Conservation (phyloP, 2,329 filamentous ascomycete genomes). For the Cladosporium sp. region DNA sequence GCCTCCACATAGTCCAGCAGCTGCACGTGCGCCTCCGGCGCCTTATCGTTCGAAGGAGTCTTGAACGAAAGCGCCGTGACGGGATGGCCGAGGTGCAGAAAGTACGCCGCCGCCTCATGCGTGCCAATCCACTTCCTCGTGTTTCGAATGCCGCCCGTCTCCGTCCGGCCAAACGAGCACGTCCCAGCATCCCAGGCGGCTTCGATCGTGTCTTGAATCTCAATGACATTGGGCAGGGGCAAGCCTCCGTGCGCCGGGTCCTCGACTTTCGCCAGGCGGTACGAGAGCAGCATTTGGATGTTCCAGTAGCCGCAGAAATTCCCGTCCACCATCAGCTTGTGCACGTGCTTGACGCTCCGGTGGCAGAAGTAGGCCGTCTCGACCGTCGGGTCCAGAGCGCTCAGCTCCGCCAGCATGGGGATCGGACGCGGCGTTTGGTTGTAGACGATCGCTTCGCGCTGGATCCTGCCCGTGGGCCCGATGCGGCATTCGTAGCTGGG, state of each 20-base stretch:
- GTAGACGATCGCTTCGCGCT: slow-evolving; percentile 38
- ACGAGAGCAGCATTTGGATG: slow-evolving; percentile 81
- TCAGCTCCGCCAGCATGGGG: slow-evolving; percentile 44
- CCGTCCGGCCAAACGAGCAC: slow-evolving; percentile 66
- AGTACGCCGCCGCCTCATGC: slow-evolving; percentile 79
- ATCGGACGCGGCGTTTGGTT: slow-evolving; percentile 44
- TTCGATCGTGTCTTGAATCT: slow-evolving; percentile 84
- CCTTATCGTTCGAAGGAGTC: slow-evolving; percentile 36
- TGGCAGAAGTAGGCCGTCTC: slow-evolving; percentile 76
- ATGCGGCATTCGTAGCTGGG: slow-evolving; percentile 38
- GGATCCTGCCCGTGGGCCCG: slow-evolving; percentile 38
- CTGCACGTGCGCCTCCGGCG: slow-evolving; percentile 47
- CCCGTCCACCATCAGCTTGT: slow-evolving; percentile 76
- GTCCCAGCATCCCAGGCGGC: slow-evolving; percentile 82
- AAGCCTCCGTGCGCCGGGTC: slow-evolving; percentile 20
- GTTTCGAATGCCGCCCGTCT: slow-evolving; percentile 83
- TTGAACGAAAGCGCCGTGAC: slow-evolving; percentile 49
- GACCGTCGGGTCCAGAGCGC: slow-evolving; percentile 59
- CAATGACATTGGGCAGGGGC: slow-evolving; percentile 67
- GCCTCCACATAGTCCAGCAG: slow-evolving; percentile 65
- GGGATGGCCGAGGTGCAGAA: slow-evolving; percentile 58
- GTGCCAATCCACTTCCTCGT: slow-evolving; percentile 96
- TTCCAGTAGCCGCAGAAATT: slow-evolving; percentile 95
- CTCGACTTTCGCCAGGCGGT: slow-evolving; percentile 14
- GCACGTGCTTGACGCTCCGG: slow-evolving; percentile 69